These are phyloP conservation scores for Beauveria asiatica DNA, from an alignment of 2,329 filamentous ascomycete genomes.

Conservation along the genomic window DNA sequence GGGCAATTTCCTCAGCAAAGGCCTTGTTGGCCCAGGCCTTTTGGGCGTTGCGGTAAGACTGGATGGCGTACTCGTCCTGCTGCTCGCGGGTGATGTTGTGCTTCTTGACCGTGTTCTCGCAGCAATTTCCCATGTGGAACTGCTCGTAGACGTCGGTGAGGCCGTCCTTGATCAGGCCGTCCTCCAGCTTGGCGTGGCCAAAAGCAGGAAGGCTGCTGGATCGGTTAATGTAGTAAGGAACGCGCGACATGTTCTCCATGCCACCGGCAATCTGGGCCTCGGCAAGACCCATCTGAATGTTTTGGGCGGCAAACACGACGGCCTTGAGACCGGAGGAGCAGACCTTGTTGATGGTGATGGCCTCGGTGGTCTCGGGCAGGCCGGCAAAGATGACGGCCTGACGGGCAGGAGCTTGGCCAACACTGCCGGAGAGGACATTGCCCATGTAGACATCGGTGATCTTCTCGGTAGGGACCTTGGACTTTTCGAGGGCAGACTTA, in stretches of 20 bases:
- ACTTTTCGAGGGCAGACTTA: slow-evolving; percentile 81
- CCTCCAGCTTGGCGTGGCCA: slow-evolving; percentile 78
- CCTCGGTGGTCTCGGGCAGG: slow-evolving; percentile 71
- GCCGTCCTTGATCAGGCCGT: slow-evolving; percentile 89
- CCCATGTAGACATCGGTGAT: slow-evolving; percentile 97
- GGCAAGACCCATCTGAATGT: slow-evolving; percentile 84
- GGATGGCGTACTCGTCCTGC: slow-evolving; percentile 86
- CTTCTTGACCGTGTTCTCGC: slow-evolving; percentile 89
- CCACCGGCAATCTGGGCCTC: slow-evolving; percentile 88
- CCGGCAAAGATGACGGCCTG: slow-evolving; percentile 88
- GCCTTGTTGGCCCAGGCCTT: slow-evolving; percentile 74
- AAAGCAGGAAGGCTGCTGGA: slow-evolving; percentile 78
- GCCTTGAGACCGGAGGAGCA: slow-evolving; percentile 94
- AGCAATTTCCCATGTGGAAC: slow-evolving; percentile 97
- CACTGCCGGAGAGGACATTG: slow-evolving; percentile 75
- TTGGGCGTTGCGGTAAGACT: slow-evolving; percentile 82
- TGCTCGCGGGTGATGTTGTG: slow-evolving; percentile 70
- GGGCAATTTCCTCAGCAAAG: slow-evolving; percentile 84
- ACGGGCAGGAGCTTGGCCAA: slow-evolving; percentile 85
- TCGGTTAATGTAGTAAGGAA: slow-evolving; percentile 82
- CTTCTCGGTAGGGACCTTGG: slow-evolving; percentile 67
- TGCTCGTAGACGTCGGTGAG: slow-evolving; percentile 94
- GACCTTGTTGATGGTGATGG: slow-evolving; percentile 94
- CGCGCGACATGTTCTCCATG: slow-evolving; percentile 96
- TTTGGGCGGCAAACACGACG: slow-evolving; percentile 81